Percentiles rank a stretch among this genome's conserved stretches.
Conservation (phyloP, 2,329 filamentous ascomycete genomes). For the Metarhizium guizhouense region DNA sequence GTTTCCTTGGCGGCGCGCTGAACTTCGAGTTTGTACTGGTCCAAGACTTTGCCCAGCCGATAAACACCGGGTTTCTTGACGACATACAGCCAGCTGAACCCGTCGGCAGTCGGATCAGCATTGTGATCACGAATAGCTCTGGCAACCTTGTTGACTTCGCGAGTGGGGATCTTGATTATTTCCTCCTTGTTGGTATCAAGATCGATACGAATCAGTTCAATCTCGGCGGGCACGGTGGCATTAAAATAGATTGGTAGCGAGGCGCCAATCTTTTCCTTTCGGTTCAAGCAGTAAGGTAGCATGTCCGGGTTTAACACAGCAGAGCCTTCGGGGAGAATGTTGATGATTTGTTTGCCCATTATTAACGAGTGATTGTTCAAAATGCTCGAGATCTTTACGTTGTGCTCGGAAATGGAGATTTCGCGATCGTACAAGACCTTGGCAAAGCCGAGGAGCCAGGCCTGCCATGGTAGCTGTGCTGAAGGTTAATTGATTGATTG, state of each 20-base stretch:
- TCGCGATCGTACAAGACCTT: constrained; percentile 90
- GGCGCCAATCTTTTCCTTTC: constrained; percentile 47
- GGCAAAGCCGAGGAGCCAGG: constrained; percentile 62
- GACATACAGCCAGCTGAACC: constrained; percentile 61
- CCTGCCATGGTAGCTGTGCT: constrained; percentile 58
- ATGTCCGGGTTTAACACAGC: constrained; percentile 79
- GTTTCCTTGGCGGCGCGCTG: constrained; percentile 68
- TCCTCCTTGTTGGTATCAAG: constrained; percentile 74
- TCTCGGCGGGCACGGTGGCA: constrained; percentile 77
- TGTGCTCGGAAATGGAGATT: constrained; percentile 84
- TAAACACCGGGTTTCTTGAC: constrained; percentile 87
- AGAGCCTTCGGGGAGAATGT: constrained; percentile 93
- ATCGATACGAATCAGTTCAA: constrained; percentile 83
- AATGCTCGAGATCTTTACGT: constrained; percentile 79
- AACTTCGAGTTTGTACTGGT: constrained; percentile 90
- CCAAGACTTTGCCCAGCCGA: constrained; percentile 72
- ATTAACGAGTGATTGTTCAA: constrained; percentile 90
- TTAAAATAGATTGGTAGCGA: constrained; percentile 85
- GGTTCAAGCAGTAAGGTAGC: constrained; percentile 72
- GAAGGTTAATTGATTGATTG: neutral
- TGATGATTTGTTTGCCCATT: constrained; percentile 92
- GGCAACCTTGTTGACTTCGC: constrained; percentile 66
- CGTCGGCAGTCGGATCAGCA: constrained; percentile 49
- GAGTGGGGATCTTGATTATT: constrained; percentile 63
- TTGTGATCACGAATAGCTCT: constrained; percentile 58